These are phyloP conservation scores for Malassezia sympodialis DNA, from an alignment of 1,284 basidiomycete species.

Conservation along the genomic window DNA sequence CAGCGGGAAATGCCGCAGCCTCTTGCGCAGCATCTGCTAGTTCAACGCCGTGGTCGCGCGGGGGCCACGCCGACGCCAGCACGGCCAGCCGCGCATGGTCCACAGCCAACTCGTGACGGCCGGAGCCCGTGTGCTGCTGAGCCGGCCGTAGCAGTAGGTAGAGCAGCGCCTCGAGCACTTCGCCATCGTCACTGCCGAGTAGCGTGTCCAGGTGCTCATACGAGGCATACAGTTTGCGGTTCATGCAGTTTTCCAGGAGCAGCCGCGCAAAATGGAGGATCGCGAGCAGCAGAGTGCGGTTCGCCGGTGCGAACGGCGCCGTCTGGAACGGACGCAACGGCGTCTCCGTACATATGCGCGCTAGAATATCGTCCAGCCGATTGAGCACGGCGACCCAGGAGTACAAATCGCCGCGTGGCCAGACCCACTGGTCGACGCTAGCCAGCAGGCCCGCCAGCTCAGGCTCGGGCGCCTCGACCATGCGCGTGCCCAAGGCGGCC, in stretches of 20 bases:
- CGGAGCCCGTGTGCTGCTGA: constrained; percentile 68
- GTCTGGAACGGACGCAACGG: constrained; percentile 52
- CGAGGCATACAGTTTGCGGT: constrained; percentile 88
- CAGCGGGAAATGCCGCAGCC: constrained; percentile 34
- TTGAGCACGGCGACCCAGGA: constrained; percentile 92
- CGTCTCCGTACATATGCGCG: constrained; percentile 71
- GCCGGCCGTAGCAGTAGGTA: constrained; percentile 80
- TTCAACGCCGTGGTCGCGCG: constrained; percentile 48
- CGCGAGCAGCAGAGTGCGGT: constrained; percentile 65
- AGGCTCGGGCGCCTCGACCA: constrained; percentile 31
- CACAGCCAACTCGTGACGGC: constrained; percentile 31
- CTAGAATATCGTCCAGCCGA: constrained; percentile 81
- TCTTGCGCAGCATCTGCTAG: constrained; percentile 49
- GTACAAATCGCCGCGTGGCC: constrained; percentile 92
- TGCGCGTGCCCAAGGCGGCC: constrained; percentile 25
- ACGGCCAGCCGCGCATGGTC: constrained; percentile 34
- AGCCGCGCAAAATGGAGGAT: constrained; percentile 80
- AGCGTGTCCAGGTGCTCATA: constrained; percentile 93
- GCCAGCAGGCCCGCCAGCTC: constrained; percentile 37
- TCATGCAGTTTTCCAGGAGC: constrained; percentile 92
- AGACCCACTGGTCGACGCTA: constrained; percentile 61
- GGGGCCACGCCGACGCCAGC: constrained; percentile 40
- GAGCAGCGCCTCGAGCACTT: constrained; percentile 72
- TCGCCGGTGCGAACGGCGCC: constrained; percentile 65
- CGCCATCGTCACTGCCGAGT: constrained; percentile 75